Conservation (phyloP, 202 grass and related monocot genomes). For the Elaeis oleifera region DNA sequence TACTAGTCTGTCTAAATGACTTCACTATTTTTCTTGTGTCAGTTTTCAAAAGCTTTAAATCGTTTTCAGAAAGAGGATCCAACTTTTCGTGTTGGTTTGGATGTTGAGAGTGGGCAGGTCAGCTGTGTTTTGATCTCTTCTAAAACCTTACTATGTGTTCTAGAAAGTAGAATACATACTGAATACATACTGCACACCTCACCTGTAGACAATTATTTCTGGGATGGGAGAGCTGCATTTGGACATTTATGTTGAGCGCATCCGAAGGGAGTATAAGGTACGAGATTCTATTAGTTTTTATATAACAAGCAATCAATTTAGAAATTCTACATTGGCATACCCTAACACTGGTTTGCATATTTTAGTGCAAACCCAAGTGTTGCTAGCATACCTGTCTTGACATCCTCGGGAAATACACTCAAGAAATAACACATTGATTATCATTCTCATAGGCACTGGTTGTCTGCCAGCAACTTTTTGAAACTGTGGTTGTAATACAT, state of each 20-base stretch:
- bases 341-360: no score
- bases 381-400: no score
- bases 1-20: slow-evolving; percentile 23
- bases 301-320: no score
- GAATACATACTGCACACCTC: slow-evolving; percentile 20
- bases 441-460: no score
- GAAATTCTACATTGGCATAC: no score
- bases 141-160: no score
- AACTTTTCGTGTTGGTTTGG: slow-evolving; percentile 92
- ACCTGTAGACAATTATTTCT: slow-evolving; percentile 85
- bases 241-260: slow-evolving; percentile 99
- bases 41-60: slow-evolving; percentile 99
- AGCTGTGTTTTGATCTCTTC: no score
- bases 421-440: no score
- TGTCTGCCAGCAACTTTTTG: no score
- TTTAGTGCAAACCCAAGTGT: no score
- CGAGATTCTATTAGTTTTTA: not conserved
- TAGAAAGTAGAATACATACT: not conserved
- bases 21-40: slow-evolving; percentile 23
- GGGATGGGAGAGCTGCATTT: slow-evolving; percentile 98
- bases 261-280: slow-evolving; percentile 94
- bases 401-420: no score
- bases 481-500: no score
- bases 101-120: slow-evolving; percentile 86
- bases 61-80: slow-evolving; percentile 98